Evolutionary conservation across 192 early-diverging fungal species (phyloP), one percentile per base, ranked within the genome.

Genomic region (Coemansia sp.): DNA sequence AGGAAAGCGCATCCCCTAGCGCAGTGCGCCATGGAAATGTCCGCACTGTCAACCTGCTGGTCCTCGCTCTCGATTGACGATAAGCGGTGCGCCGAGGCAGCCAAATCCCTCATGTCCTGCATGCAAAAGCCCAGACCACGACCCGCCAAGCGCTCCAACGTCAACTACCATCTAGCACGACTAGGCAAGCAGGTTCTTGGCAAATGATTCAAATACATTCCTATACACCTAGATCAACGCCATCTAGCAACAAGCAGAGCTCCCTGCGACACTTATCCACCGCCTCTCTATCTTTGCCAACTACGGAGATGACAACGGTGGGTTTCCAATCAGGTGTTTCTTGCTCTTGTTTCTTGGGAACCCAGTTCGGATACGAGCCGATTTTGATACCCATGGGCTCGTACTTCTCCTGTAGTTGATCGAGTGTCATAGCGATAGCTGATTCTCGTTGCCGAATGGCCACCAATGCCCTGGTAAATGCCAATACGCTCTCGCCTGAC

Each of bases 141-240:
- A 2, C 38, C 67, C 5, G 56, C 46, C 21, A 65, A 62, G 51
- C 46, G 37, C 31, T 63, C 66, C 35, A 70, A 72, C 56, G 69
- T 84, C 67, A 84, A 84, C 66, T 75, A 62, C 57, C 72, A 84
- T 23, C 59, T 84, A 58, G 71, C 78, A 13, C 71, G 83, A n/a
- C 59, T 84, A 9, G 72, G 78, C 36, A 70, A 66, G 23, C 78
- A 76, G 43, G 83, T 84, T 6, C 68, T 84, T 38, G 75, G 80
- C 61, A 83, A 73, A 56, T 72, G 75, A 28, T 1, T 31, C 31
- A 1, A 31, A 31, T 31, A 31, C 31, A 31, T 31, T 31, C 2
- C 31, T 31, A 31, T 31, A 31, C 31, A 31, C 55, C 33, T 13
- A 57, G 33, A 28, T 57, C 55, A 35, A 62, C 48, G 62, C 74